Conservation (phyloP, 768 basidiomycete genomes). For the Phaeolepiota aurea region DNA sequence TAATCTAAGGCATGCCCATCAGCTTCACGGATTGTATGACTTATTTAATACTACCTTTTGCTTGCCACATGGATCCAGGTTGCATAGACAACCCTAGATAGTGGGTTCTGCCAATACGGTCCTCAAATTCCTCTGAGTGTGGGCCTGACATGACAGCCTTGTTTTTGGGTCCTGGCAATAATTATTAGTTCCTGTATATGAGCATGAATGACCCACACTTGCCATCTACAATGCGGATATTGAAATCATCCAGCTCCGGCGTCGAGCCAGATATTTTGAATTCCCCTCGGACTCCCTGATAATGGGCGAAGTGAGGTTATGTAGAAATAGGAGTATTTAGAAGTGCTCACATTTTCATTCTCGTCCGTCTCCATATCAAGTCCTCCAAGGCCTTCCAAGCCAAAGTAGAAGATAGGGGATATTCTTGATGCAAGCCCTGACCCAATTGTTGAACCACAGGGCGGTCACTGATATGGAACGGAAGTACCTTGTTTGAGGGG, state of each 20-base stretch:
- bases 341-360: slow-evolving; percentile 53
- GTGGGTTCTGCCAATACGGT: slow-evolving; percentile 63
- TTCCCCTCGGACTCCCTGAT: slow-evolving; percentile 66
- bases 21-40: no score
- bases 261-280: slow-evolving; percentile 66
- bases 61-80: slow-evolving; percentile 71
- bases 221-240: slow-evolving; percentile 76
- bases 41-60: slow-evolving; percentile 77
- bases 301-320: slow-evolving; percentile 1
- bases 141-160: slow-evolving; percentile 42
- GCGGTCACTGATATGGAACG: neutral
- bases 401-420: slow-evolving; percentile 81
- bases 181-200: slow-evolving; percentile 5
- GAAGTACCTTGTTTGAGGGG: slow-evolving; percentile 60
- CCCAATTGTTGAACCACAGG: slow-evolving; percentile 9
- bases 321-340: neutral
- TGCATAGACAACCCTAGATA: slow-evolving; percentile 56
- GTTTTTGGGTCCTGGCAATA: slow-evolving; percentile 47
- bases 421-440: slow-evolving; percentile 47
- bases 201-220: neutral
- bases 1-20: slow-evolving; percentile 53
- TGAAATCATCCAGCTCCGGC: slow-evolving; percentile 77
- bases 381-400: slow-evolving; percentile 80
- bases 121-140: slow-evolving; percentile 47
- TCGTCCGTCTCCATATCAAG: slow-evolving; percentile 74